Percentiles rank a stretch among this genome's conserved stretches.
These are phyloP conservation scores for Leccinum ponderosum DNA, from an alignment of 1,284 basidiomycete genomes.

Conservation along the genomic window DNA sequence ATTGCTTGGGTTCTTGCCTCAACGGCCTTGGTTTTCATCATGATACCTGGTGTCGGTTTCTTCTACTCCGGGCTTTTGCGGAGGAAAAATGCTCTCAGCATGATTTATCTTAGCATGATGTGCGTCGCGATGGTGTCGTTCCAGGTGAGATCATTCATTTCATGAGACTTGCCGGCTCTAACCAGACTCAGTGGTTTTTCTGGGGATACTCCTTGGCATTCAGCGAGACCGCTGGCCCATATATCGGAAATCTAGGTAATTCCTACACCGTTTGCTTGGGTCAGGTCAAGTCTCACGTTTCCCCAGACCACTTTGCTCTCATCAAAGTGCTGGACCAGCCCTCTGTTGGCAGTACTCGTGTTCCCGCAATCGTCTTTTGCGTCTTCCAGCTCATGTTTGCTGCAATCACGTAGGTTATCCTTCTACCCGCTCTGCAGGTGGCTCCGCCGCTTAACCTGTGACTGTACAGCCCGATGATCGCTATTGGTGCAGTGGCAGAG, in stretches of 20 bases:
- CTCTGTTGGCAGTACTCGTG: conserved; percentile 68
- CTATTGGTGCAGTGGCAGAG: conserved; percentile 91
- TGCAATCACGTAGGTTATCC: conserved; percentile 63
- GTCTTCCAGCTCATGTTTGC: conserved; percentile 93
- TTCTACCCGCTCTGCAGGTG: not conserved
- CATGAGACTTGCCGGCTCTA: not conserved
- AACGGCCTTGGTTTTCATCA: conserved; percentile 84
- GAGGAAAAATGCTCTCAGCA: conserved; percentile 90
- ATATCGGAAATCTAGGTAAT: conserved; percentile 65
- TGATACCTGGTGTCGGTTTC: conserved; percentile 89
- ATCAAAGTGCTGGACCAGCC: conserved; percentile 78
- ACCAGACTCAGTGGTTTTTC: conserved; percentile 60
- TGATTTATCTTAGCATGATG: conserved; percentile 87
- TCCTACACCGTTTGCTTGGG: not conserved
- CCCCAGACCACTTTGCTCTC: conserved; percentile 78
- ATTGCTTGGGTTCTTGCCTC: conserved; percentile 76
- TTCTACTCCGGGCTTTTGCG: conserved; percentile 88
- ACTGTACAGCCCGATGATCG: conserved; percentile 66
- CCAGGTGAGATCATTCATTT: conserved; percentile 47
- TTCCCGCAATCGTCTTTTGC: conserved; percentile 86
- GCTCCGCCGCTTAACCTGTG: not conserved
- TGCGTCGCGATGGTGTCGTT: conserved; percentile 75
- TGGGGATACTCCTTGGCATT: conserved; percentile 76
- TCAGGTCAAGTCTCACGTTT: conserved; percentile 9
- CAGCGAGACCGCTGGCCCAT: conserved; percentile 57